phyloP scores from a whole-genome alignment of 257 asterid genomes.

The Solanum corneliomulleri region DNA sequence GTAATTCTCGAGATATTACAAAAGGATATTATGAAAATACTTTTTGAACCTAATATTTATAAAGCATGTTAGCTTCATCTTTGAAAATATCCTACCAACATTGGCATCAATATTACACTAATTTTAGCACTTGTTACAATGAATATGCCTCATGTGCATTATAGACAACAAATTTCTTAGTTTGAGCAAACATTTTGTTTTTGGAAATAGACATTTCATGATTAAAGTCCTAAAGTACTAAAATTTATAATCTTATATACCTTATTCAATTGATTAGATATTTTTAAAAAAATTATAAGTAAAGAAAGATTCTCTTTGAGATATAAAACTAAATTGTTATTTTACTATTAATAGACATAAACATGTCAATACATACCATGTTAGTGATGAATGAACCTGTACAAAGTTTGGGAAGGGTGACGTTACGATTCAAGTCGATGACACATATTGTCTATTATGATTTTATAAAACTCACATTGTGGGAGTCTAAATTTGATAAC shows the following conservation, averaged over 20 bases:
- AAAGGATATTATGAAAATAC: neutral
- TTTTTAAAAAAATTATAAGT: neutral
- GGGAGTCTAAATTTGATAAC: too few relatives aligned
- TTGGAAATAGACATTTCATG: neutral
- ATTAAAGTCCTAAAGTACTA: neutral
- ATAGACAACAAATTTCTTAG: neutral
- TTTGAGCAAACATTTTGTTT: neutral
- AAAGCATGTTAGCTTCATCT: neutral
- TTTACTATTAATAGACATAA: neutral
- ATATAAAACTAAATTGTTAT: neutral
- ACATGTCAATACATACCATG: neutral
- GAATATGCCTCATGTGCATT: neutral
- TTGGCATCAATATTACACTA: neutral
- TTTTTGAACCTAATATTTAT: neutral
- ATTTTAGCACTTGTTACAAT: neutral
- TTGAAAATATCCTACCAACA: neutral
- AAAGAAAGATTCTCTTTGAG: neutral
- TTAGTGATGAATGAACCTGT: too few relatives aligned
- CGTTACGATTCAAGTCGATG: too few relatives aligned
- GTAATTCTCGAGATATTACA: too few relatives aligned
- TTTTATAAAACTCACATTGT: too few relatives aligned
- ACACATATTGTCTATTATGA: too few relatives aligned
- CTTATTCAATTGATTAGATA: neutral
- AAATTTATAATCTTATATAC: too few relatives aligned
- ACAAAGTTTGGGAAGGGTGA: too few relatives aligned